Evolutionary conservation across 2,329 filamentous ascomycete species (phyloP).

Genomic region (Penicillium crustosum): DNA sequence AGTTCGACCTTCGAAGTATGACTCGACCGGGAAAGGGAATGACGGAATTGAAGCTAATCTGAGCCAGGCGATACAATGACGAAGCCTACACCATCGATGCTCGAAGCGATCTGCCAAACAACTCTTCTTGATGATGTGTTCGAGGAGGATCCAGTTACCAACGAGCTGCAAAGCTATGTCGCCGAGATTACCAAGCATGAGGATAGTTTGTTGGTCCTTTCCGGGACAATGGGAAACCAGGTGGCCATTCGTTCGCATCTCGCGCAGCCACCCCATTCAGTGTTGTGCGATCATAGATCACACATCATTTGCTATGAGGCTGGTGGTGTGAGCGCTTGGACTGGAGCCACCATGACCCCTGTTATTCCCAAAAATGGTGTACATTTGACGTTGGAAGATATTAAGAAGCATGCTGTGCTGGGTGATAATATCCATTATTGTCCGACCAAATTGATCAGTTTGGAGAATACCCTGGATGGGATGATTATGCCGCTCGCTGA

Average conservation of each 20-base stretch:
- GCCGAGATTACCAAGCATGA: conserved; percentile 73
- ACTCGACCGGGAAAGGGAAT: neutral
- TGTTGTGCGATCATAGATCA: conserved; percentile 74
- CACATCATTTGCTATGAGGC: conserved; percentile 71
- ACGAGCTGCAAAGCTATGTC: conserved; percentile 70
- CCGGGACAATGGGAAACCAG: conserved; percentile 94
- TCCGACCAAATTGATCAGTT: conserved; percentile 75
- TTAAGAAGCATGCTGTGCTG: conserved; percentile 64
- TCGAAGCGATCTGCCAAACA: conserved; percentile 71
- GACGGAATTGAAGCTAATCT: neutral
- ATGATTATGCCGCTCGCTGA: conserved; percentile 75
- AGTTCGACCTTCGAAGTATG: conserved; percentile 57
- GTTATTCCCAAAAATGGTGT: conserved; percentile 68
- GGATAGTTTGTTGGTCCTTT: conserved; percentile 75
- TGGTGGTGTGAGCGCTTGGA: conserved; percentile 67
- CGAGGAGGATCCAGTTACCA: conserved; percentile 75
- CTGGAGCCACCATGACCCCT: conserved; percentile 67
- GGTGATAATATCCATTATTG: conserved; percentile 70
- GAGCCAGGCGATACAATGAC: conserved; percentile 67
- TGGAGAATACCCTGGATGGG: conserved; percentile 84
- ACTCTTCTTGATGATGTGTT: conserved; percentile 83
- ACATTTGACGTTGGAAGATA: conserved; percentile 74
- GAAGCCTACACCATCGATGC: conserved; percentile 76
- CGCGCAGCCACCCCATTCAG: conserved; percentile 72
- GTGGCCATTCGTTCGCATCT: conserved; percentile 76